Percentiles rank a stretch among this genome's conserved stretches.
Conservation (phyloP, 257 asterid genomes). For the Lithospermum erythrorhizon region DNA sequence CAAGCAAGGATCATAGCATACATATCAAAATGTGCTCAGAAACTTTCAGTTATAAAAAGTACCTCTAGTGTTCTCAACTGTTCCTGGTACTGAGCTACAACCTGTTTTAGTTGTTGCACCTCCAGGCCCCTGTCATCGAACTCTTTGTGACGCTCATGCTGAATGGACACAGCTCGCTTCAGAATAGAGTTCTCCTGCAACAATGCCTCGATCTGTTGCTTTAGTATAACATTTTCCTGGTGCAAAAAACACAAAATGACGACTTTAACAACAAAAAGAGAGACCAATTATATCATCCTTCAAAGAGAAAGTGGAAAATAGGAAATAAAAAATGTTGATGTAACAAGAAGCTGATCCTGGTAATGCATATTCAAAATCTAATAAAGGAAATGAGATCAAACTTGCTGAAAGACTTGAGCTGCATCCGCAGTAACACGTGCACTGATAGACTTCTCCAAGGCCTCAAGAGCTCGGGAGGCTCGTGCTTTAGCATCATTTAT, state of each 20-base stretch:
- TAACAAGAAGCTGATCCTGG: not conserved
- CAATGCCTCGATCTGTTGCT: slow-evolving; percentile 62
- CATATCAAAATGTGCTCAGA: not conserved
- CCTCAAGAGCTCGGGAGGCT: slow-evolving; percentile 36
- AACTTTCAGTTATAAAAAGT: slow-evolving; percentile 6
- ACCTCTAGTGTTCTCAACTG: slow-evolving; percentile 94
- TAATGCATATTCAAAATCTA: not conserved
- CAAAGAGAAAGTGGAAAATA: not conserved
- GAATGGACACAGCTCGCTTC: slow-evolving; percentile 79
- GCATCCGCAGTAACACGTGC: slow-evolving; percentile 43
- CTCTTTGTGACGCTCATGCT: slow-evolving; percentile 84
- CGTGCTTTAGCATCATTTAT: slow-evolving; percentile 41
- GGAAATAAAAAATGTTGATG: not conserved
- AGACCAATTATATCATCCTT: not conserved
- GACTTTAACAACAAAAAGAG: not conserved
- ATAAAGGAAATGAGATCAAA: not conserved
- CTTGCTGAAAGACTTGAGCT: slow-evolving; percentile 59
- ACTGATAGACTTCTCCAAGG: slow-evolving; percentile 32
- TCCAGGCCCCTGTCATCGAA: slow-evolving; percentile 65
- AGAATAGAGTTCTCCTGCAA: slow-evolving; percentile 61
- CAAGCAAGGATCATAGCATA: too few species aligned
- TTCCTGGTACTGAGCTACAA: slow-evolving; percentile 79
- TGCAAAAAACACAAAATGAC: slow-evolving; percentile 1
- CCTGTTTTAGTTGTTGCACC: slow-evolving; percentile 74
- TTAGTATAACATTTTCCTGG: slow-evolving; percentile 60